Conservation (phyloP, 768 basidiomycete species). For the Gloeopeniophorella convolvens region DNA sequence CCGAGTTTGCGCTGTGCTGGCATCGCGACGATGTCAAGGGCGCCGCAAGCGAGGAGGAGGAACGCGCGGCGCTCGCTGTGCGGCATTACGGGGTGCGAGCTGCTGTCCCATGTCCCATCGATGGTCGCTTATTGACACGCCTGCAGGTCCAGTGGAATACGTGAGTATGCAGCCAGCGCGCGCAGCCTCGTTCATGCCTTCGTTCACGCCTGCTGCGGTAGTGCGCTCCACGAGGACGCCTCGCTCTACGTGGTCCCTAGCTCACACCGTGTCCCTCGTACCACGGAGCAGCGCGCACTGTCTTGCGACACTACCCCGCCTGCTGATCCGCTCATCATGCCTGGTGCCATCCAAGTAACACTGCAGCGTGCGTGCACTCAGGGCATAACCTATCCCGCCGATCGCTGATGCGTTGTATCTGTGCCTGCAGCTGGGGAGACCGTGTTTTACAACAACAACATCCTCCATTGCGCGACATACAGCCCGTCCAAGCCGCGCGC, state of each 20-base stretch:
- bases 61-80: slow-evolving; percentile 44
- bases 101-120: neutral
- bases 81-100: slow-evolving; percentile 63
- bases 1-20: slow-evolving; percentile 71
- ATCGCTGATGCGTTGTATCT: neutral
- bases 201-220: slow-evolving; percentile 22
- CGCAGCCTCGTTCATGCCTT: neutral
- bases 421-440: slow-evolving; percentile 54
- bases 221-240: slow-evolving; percentile 60
- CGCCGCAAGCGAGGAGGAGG: slow-evolving; percentile 52
- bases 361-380: slow-evolving; percentile 43
- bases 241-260: slow-evolving; percentile 69
- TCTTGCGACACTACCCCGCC: slow-evolving; percentile 50
- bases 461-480: slow-evolving; percentile 70
- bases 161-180: slow-evolving; percentile 35
- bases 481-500: slow-evolving; percentile 41
- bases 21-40: slow-evolving; percentile 71
- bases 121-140: neutral
- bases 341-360: slow-evolving; percentile 49
- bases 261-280: slow-evolving; percentile 54
- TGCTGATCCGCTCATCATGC: slow-evolving; percentile 59
- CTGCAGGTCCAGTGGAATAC: slow-evolving; percentile 75
- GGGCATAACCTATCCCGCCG: neutral
- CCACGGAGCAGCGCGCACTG: slow-evolving; percentile 48
- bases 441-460: slow-evolving; percentile 76